Conservation (phyloP, 495 filamentous ascomycete genomes). For the Neurospora sp. region DNA sequence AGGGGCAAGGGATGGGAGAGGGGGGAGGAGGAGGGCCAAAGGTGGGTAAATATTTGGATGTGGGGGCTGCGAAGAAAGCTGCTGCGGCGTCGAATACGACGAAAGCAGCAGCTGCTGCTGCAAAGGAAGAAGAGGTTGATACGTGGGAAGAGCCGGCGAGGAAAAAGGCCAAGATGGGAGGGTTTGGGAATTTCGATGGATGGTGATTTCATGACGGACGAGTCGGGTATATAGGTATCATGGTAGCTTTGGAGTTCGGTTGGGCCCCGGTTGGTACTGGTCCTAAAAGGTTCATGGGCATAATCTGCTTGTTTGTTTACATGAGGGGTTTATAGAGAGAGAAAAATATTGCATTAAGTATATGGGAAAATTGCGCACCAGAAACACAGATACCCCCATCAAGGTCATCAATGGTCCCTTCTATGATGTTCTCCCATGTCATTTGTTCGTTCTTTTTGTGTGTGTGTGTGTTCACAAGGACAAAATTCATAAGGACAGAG, state of each 20-base stretch:
- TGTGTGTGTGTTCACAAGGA: no score
- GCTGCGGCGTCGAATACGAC: background rate
- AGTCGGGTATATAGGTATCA: no score
- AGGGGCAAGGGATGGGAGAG: slow-evolving; percentile 22
- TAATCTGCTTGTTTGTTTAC: background rate
- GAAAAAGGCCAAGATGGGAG: slow-evolving; percentile 74
- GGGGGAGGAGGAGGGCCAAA: slow-evolving; percentile 16
- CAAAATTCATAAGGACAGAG: no score
- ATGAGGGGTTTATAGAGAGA: background rate
- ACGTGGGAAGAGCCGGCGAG: slow-evolving; percentile 55
- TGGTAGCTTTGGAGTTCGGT: background rate
- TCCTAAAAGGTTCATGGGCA: background rate
- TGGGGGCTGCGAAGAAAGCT: slow-evolving; percentile 26
- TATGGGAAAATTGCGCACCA: background rate
- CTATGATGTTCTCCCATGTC: background rate
- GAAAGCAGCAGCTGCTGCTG: background rate
- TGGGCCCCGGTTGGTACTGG: background rate
- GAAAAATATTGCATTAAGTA: background rate
- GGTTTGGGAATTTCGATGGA: slow-evolving; percentile 88
- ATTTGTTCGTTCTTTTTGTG: no score
- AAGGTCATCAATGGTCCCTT: background rate
- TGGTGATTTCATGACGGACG: slow-evolving; percentile 40
- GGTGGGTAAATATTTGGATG: slow-evolving; percentile 77
- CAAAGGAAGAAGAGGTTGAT: slow-evolving; percentile 35
- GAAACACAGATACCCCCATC: background rate